phyloP scores from a whole-genome alignment of 768 basidiomycete species.

The Cytidiella melzeri region DNA sequence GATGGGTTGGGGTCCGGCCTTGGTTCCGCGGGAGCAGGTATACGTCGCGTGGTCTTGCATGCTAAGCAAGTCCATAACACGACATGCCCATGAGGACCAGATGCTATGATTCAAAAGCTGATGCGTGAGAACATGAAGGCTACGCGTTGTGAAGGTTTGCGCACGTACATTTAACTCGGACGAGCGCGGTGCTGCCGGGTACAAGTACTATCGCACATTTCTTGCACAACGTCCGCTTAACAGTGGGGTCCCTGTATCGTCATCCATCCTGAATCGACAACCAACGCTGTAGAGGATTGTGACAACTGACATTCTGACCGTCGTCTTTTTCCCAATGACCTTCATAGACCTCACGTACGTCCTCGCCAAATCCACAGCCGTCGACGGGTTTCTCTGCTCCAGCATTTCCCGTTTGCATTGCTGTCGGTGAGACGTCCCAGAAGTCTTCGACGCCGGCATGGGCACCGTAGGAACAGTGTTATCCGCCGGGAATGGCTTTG shows the following conservation, averaged over 20 bases:
- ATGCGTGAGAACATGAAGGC: no score
- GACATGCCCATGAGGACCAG: constrained; percentile 43
- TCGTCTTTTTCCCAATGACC: constrained; percentile 66
- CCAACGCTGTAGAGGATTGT: neutral
- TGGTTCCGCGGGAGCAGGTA: constrained; percentile 48
- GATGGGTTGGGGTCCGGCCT: neutral
- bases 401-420: constrained; percentile 13
- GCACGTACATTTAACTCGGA: constrained; percentile 60
- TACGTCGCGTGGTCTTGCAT: constrained; percentile 53
- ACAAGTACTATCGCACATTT: constrained; percentile 58
- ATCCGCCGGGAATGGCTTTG: constrained; percentile 4
- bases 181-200: constrained; percentile 58
- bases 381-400: constrained; percentile 25
- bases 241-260: constrained; percentile 58
- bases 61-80: constrained; percentile 53
- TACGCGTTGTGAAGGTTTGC: no score
- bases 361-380: constrained; percentile 50
- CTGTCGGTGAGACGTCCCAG: neutral
- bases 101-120: constrained; percentile 33
- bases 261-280: neutral
- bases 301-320: constrained; percentile 61
- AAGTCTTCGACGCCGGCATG: no score
- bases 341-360: constrained; percentile 63
- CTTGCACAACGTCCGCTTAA: constrained; percentile 80
- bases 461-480: no score